Evolutionary conservation across 495 filamentous ascomycete species (phyloP).

Genomic region (Penicillium angulare): DNA sequence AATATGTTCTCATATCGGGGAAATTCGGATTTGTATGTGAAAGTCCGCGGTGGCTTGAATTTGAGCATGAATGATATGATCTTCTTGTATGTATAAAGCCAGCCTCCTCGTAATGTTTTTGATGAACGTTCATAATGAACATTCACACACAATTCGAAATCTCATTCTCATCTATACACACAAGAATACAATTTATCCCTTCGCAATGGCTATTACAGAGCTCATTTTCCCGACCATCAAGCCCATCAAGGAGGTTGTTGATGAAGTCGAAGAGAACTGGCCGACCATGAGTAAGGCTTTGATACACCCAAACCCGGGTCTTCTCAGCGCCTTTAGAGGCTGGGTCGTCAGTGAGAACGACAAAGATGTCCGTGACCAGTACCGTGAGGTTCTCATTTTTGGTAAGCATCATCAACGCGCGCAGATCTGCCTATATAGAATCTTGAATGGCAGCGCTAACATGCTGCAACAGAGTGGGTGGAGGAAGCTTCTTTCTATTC

Average conservation of each 20-base stretch:
- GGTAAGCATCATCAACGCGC: slow-evolving; percentile 1
- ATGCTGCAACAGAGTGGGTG: slow-evolving; percentile 1
- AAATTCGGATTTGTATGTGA: neutral
- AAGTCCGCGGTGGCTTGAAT: neutral
- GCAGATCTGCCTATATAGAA: neutral
- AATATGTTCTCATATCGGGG: neutral
- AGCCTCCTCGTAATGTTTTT: no score
- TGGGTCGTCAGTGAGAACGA: slow-evolving; percentile 6
- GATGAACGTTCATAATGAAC: no score
- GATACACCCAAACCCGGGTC: slow-evolving; percentile 4
- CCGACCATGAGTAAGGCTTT: slow-evolving; percentile 1
- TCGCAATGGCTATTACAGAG: slow-evolving; percentile 5
- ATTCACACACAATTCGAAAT: neutral
- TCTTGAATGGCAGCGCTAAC: neutral
- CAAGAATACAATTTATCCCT: no score
- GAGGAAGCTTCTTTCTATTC: slow-evolving; percentile 2
- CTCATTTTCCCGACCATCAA: slow-evolving; percentile 4
- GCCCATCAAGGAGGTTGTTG: neutral
- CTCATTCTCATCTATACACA: no score
- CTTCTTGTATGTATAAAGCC: no score
- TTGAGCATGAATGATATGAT: no score
- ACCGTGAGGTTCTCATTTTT: slow-evolving; percentile 3
- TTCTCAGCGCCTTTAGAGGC: slow-evolving; percentile 1
- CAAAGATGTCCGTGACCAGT: slow-evolving; percentile 1
- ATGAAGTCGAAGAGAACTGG: slow-evolving; percentile 1